These are phyloP conservation scores for Mortierella sp. DNA, from an alignment of 371 early-diverging fungal species.

Conservation along the genomic window DNA sequence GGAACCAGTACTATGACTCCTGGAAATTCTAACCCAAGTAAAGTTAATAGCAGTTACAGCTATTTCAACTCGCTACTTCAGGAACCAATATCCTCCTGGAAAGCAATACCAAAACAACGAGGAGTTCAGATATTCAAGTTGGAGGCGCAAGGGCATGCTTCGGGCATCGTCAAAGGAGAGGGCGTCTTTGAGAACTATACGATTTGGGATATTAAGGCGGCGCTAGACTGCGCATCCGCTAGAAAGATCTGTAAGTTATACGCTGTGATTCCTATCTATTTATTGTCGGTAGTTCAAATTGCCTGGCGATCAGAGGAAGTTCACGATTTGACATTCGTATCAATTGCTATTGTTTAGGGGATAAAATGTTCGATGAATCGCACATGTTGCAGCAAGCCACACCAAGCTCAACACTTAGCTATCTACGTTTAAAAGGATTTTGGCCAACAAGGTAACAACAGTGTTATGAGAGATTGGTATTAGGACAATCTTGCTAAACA, in stretches of 20 bases:
- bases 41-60: constrained; percentile 45
- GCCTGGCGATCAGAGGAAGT: neutral
- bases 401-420: constrained; percentile 64
- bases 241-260: constrained; percentile 44
- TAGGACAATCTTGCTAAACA: neutral
- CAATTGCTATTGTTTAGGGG: constrained; percentile 55
- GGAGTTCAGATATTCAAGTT: constrained; percentile 58
- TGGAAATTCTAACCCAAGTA: constrained; percentile 45
- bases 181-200: constrained; percentile 65
- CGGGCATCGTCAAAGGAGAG: constrained; percentile 64
- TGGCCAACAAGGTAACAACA: constrained; percentile 65
- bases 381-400: constrained; percentile 60
- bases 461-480: neutral
- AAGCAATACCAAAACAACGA: constrained; percentile 39
- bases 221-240: constrained; percentile 58
- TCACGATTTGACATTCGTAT: neutral
- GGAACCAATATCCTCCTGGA: constrained; percentile 52
- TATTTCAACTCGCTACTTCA: constrained; percentile 49
- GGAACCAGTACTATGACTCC: constrained; percentile 54
- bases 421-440: constrained; percentile 65
- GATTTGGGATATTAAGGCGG: constrained; percentile 71
- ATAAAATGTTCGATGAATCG: constrained; percentile 64
- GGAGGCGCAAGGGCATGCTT: constrained; percentile 64
- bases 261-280: neutral
- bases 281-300: neutral